A percentile compares a stretch with the other conserved stretches of the same genome.
These are phyloP conservation scores for Rhodofomes roseus DNA, from an alignment of 1,284 basidiomycete species.

Conservation along the genomic window DNA sequence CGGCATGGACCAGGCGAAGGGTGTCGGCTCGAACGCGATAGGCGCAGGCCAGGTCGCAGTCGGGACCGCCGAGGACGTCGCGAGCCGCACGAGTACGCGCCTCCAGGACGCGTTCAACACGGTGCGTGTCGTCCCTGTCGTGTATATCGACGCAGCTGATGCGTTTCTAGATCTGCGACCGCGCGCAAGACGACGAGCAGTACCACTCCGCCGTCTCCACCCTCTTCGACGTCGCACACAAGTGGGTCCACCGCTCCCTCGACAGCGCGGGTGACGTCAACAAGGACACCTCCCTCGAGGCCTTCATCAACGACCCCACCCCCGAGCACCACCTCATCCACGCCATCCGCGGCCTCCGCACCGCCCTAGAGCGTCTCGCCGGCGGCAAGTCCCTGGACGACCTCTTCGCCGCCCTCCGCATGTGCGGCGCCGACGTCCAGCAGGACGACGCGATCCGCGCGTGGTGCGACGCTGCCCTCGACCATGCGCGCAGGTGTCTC, in stretches of 20 bases:
- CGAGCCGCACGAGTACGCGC: slow-evolving; percentile 36
- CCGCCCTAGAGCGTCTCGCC: slow-evolving; percentile 47
- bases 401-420: slow-evolving; percentile 35
- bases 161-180: slow-evolving; percentile 51
- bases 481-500: slow-evolving; percentile 41
- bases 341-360: slow-evolving; percentile 41
- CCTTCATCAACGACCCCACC: slow-evolving; percentile 54
- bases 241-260: slow-evolving; percentile 51
- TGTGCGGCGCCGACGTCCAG: slow-evolving; percentile 41
- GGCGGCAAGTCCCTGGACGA: slow-evolving; percentile 42
- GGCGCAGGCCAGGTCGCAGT: slow-evolving; percentile 44
- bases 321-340: slow-evolving; percentile 52
- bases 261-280: slow-evolving; percentile 45
- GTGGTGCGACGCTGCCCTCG: slow-evolving; percentile 49
- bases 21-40: slow-evolving; percentile 50
- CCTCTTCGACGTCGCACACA: slow-evolving; percentile 50
- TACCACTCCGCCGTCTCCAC: slow-evolving; percentile 54
- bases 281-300: slow-evolving; percentile 40
- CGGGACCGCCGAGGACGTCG: slow-evolving; percentile 38
- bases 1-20: slow-evolving; percentile 60
- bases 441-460: slow-evolving; percentile 42
- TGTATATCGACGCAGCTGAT: neutral
- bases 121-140: slow-evolving; percentile 31
- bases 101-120: slow-evolving; percentile 49
- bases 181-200: slow-evolving; percentile 52